Evolutionary conservation across 176 grass and related monocot species (phyloP), one percentile per base, ranked within the genome.

Genomic region (Ananas comosus): DNA sequence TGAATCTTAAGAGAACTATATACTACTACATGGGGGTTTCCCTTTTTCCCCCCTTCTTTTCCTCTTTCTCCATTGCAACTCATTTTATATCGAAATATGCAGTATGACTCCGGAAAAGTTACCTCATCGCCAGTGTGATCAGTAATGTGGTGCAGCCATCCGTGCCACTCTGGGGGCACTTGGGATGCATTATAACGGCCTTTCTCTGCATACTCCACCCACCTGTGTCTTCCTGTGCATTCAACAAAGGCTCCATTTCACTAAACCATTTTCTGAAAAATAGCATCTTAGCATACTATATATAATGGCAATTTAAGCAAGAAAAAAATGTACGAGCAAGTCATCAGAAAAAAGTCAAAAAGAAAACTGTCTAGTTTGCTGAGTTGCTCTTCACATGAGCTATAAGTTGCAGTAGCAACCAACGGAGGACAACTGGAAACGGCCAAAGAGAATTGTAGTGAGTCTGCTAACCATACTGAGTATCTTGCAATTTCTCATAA

Each of bases 161-260:
- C 94, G 79, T 99, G 89, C 94, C 94, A 99, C 74, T 99, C 89
- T 17, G 87, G 72, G 33, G 89, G 94, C 64, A 99, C 84, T 78
- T 99, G 89, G 64, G 94, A 99, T 68, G 94, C 89, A 88, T 99
- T 92, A 74, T 93, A 99, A 2, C 86, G 81, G 11, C 54, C 81
- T 65, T 93, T 99, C 17, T 87, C 76, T 11, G 89, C 89, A 78
- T 99, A 99, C 64, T 93, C 89, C 28, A 99, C 94, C 79, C 84
- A 99, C 69, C 94, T 81, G 67, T 99, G 89, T 70, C 89, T 85
- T 83, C 89, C 89, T 93, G 78, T 33, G 49, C 53, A 68, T 49
- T 61, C 28, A 61, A 42, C 33, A 9, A 16, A 69, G 13, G 9
- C 5, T 68, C 18, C 8, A 23, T n/a, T 54, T 57, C 13, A 51